Percentiles rank a stretch among this genome's conserved stretches.
Conservation (phyloP, 148 eudicot species). For the Arbutus unedo region DNA sequence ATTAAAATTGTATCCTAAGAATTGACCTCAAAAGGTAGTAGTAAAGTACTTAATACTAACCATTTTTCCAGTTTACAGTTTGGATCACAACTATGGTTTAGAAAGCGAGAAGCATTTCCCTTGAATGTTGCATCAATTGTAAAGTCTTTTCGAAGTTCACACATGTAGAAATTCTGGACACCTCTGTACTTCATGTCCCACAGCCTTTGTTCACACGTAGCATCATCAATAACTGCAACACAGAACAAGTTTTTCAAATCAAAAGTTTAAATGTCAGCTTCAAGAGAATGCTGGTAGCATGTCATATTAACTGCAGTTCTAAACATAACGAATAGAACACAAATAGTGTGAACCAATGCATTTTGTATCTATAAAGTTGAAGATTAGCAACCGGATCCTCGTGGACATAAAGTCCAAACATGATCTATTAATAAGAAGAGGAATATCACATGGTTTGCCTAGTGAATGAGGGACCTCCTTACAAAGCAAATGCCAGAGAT, state of each 20-base stretch:
- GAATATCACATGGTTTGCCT: neutral
- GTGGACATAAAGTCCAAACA: neutral
- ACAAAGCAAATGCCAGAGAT: neutral
- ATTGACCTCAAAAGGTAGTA: neutral
- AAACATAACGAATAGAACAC: neutral
- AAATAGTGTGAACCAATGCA: neutral
- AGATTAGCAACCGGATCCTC: neutral
- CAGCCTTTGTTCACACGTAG: constrained; percentile 77
- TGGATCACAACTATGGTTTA: constrained; percentile 95
- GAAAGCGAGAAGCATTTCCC: constrained; percentile 85
- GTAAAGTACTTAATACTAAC: constrained; percentile 39
- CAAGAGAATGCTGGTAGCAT: neutral
- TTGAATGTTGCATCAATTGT: constrained; percentile 94
- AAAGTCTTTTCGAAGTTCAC: constrained; percentile 85
- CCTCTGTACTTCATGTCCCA: constrained; percentile 91
- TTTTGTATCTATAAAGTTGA: neutral
- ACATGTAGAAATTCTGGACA: constrained; percentile 75
- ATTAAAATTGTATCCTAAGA: neutral
- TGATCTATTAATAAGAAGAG: neutral
- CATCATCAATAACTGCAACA: constrained; percentile 76
- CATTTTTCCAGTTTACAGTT: constrained; percentile 96
- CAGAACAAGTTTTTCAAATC: neutral
- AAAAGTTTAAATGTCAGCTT: neutral
- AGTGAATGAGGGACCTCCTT: neutral
- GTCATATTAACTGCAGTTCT: neutral